Conservation (phyloP, 768 basidiomycete genomes). For the Ramaria sp. region DNA sequence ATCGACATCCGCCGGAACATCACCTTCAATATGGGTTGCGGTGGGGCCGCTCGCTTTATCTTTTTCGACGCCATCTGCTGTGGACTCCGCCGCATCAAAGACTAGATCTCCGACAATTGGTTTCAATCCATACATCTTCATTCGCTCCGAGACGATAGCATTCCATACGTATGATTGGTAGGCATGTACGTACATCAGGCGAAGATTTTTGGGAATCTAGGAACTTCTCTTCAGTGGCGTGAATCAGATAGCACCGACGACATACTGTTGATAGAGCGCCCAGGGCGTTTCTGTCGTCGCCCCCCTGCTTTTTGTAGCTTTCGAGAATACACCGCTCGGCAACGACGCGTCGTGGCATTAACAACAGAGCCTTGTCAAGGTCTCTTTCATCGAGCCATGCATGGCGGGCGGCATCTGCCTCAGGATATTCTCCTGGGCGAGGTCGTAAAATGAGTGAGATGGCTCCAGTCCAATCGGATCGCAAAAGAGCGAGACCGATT, state of each 20-base stretch:
- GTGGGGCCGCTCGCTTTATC: no score
- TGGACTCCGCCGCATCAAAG: conserved; percentile 36
- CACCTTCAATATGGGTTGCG: conserved; percentile 10
- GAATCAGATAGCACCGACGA: conserved; percentile 12
- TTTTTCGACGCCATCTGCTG: conserved; percentile 2
- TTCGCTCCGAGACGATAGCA: conserved; percentile 88
- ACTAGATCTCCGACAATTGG: conserved; percentile 89
- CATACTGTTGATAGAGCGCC: conserved; percentile 75
- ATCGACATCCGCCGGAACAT: conserved; percentile 15
- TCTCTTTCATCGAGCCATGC: conserved; percentile 84
- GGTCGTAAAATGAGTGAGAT: conserved; percentile 70
- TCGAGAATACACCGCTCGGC: conserved; percentile 91
- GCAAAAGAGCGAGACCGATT: conserved; percentile 83
- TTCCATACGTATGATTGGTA: conserved; percentile 99
- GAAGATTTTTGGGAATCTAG: conserved; percentile 89
- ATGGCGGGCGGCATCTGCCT: conserved; percentile 71
- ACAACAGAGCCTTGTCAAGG: conserved; percentile 66
- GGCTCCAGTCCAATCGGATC: conserved; percentile 85
- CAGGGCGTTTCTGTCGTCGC: conserved; percentile 74
- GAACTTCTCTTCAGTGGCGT: background rate
- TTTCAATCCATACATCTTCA: conserved; percentile 65
- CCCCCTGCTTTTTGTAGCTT: conserved; percentile 72
- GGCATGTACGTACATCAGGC: conserved; percentile 96
- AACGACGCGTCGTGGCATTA: conserved; percentile 86
- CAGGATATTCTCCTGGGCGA: conserved; percentile 87